Base-by-base conservation (phyloP, 164 flowering plant species). In the Amborella trichopoda region DNA sequence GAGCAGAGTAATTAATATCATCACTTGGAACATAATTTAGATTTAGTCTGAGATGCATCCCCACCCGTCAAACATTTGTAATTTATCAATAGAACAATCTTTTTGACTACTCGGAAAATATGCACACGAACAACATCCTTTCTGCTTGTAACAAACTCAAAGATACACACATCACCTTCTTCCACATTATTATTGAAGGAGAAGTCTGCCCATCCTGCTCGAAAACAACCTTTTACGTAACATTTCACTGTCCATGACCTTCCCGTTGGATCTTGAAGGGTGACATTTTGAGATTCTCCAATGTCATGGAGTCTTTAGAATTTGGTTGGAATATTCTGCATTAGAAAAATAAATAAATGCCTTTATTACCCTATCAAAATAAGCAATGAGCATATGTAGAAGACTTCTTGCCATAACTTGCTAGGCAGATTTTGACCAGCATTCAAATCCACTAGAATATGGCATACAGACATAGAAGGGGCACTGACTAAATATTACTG, bases 141-240 rank as follows among this genome's bases (percentile, higher is more conserved):
- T 18, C 16, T 21, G n/a, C 22, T 20, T 21, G 24, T 44, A 20
- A 23, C n/a, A 24, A 44, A 19, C 48, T 44, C 48, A 20, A 44
- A 44, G 17, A 44, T 32, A 25, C 48, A 44, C 6, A 20, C 48
- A 25, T 44, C 48, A 5, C 48, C 48, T 25, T 44, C 48, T 24
- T 44, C 48, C 28, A 44, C 16, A 23, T 28, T 47, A 34, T 21
- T 27, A 17, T 28, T 37, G 17, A 24, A 5, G 2, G 21, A 39
- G 23, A 38, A 23, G 26, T 38, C 36, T 36, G 48, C 16, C 50
- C 12, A 30, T 41, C 28, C 48, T 26, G 40, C 55, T 23, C 20
- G 21, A 5, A 26, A 23, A 5, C 30, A 22, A 26, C 11, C 16
- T 12, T 3, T 20, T 10, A 2, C 37, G 38, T 6, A 25, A 2